Evolutionary conservation across 352 stramenopile genomes (phyloP).

Genomic region (Phytophthora quininea): DNA sequence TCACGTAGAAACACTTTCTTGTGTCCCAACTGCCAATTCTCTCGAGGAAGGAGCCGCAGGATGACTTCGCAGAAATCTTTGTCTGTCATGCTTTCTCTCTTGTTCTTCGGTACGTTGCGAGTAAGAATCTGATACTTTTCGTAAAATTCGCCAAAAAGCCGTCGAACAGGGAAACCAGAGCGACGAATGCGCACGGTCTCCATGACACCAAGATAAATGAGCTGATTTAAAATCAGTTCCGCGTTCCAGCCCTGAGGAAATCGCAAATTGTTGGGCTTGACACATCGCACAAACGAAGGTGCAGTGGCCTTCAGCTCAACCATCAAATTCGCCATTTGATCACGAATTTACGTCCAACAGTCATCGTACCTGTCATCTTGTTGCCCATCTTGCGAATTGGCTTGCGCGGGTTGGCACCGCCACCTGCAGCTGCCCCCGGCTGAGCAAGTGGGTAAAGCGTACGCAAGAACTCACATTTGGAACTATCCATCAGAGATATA

Average conservation of each 20-base stretch:
- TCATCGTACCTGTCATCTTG: constrained; percentile 92
- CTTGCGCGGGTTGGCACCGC: constrained; percentile 56
- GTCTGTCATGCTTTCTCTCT: constrained; percentile 59
- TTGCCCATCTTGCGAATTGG: constrained; percentile 79
- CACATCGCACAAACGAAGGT: constrained; percentile 91
- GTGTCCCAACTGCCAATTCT: constrained; percentile 90
- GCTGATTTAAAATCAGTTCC: constrained; percentile 85
- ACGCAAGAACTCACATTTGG: constrained; percentile 79
- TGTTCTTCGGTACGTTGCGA: constrained; percentile 63
- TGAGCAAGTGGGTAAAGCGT: constrained; percentile 72
- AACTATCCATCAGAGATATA: constrained; percentile 88
- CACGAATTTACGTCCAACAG: constrained; percentile 90
- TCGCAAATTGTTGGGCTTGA: constrained; percentile 93
- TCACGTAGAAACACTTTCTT: constrained; percentile 91
- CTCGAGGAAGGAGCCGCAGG: constrained; percentile 72
- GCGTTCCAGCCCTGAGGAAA: constrained; percentile 90
- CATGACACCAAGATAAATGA: constrained; percentile 91
- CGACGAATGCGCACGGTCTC: constrained; percentile 90
- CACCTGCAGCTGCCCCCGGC: constrained; percentile 29
- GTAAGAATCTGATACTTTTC: constrained; percentile 90
- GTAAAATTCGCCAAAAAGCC: constrained; percentile 86
- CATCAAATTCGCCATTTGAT: constrained; percentile 90
- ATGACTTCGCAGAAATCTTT: constrained; percentile 88
- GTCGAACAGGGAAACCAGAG: constrained; percentile 86
- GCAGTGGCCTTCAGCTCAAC: constrained; percentile 79